Base-by-base conservation (phyloP, 208 protist species). In the Leishmania guyanensis region DNA sequence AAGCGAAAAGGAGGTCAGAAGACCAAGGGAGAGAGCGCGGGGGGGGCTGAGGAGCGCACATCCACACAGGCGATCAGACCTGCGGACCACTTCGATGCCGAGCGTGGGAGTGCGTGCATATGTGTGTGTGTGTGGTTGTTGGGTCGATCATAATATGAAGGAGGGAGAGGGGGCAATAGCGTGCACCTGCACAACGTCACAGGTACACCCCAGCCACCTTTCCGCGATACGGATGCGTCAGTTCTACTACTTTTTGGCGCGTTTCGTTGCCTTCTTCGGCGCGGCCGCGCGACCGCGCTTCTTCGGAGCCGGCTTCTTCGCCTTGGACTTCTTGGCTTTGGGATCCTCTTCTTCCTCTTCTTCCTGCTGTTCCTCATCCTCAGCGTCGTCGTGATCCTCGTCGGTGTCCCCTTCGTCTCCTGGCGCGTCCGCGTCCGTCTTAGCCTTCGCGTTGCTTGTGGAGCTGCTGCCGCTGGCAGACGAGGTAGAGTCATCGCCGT, bases 231-330 rank as follows among this genome's bases (percentile, higher is more conserved):
- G 12, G 29, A 29, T 12, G 29, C 39, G 39, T 29, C 39, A 26
- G 43, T 0, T 66, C 43, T 51, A 53, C 75, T 85, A 78, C 39
- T 94, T 94, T 82, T 91, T 95, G 2, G 89, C 74, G 39, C 84
- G 82, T 80, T 93, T 95, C 71, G 87, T 54, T 29, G 87, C n/a
- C 76, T 86, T 90, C 78, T 89, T 88, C 22, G 86, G 65, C 62
- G 79, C 79, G 3, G 81, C 62, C 5, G 85, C 82, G 46, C 86
- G 86, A 22, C 60, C 73, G 4, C 86, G 88, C 72, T 91, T 91
- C 79, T 66, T 74, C n/a, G 70, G 79, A 12, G 82, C 83, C 51
- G 22, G 46, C 17, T 68, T 69, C 26, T 75, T 78, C n/a, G 39
- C 77, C 51, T 83, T 83, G 26, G 78, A 79, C 58, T 88, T 80